Evolutionary conservation across 2,329 filamentous ascomycete genomes (phyloP).

Genomic region (Colletotrichum eleusines): DNA sequence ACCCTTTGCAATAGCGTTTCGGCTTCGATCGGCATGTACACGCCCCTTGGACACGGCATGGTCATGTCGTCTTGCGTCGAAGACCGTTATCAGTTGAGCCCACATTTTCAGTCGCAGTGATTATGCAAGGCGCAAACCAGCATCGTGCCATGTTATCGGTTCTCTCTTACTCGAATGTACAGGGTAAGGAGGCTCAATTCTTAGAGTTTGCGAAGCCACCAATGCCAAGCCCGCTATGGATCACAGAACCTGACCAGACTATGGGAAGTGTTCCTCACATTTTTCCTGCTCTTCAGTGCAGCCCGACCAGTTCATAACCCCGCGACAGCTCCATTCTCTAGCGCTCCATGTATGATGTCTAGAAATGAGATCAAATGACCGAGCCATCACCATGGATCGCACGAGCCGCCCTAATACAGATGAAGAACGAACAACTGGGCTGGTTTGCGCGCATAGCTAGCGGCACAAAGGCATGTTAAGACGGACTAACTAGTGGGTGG

Average conservation of each 20-base stretch:
- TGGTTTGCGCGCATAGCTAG: not conserved
- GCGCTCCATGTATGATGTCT: not conserved
- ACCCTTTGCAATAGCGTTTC: not conserved
- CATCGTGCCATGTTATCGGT: not conserved
- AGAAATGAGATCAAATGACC: constrained; percentile 6
- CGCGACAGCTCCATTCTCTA: not conserved
- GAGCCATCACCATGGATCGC: not conserved
- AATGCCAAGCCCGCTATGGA: not conserved
- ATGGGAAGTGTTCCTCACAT: not conserved
- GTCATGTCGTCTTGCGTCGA: constrained; percentile 3
- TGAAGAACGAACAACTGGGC: not conserved
- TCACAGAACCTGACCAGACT: not conserved
- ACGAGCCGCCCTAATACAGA: not conserved
- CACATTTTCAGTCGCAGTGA: not conserved
- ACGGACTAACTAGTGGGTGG: not conserved
- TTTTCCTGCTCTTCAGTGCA: not conserved
- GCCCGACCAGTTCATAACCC: not conserved
- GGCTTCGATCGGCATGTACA: not conserved
- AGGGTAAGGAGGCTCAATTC: not conserved
- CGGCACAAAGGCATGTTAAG: not conserved
- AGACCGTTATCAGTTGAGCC: constrained; percentile 9
- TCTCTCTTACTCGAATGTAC: not conserved
- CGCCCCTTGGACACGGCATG: not conserved
- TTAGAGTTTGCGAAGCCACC: too few species aligned
- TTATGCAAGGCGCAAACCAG: constrained; percentile 4